Conservation (phyloP, 2,329 filamentous ascomycete genomes). For the Aspergillus felis region DNA sequence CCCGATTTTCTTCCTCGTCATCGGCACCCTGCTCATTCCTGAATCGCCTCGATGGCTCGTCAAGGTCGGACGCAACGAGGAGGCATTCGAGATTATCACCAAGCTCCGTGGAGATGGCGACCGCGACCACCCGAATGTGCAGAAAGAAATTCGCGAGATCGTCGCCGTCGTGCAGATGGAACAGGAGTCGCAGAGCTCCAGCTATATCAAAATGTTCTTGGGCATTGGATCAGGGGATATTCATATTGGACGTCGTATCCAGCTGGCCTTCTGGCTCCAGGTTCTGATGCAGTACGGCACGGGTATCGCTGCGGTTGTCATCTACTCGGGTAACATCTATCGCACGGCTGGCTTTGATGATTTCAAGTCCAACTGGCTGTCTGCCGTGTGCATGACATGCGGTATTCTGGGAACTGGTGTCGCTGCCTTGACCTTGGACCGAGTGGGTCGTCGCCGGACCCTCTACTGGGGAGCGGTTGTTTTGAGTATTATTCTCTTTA, state of each 20-base stretch:
- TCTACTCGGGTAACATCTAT: conserved; percentile 39
- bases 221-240: conserved; percentile 58
- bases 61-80: conserved; percentile 59
- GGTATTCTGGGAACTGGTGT: conserved; percentile 60
- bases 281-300: conserved; percentile 61
- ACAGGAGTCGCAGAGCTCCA: conserved; percentile 47
- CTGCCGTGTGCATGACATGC: conserved; percentile 50
- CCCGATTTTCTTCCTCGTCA: conserved; percentile 53
- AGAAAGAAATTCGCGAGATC: conserved; percentile 58
- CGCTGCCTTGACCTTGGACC: conserved; percentile 63
- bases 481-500: conserved; percentile 60
- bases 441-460: conserved; percentile 62
- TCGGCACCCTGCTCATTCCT: conserved; percentile 58
- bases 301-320: conserved; percentile 62
- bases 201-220: conserved; percentile 61
- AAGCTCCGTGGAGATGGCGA: conserved; percentile 56
- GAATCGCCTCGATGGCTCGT: conserved; percentile 56
- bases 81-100: conserved; percentile 59
- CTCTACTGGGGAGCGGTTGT: conserved; percentile 61
- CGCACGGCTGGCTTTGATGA: conserved; percentile 58
- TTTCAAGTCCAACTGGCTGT: conserved; percentile 56
- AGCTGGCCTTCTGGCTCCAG: conserved; percentile 65
- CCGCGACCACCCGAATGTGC: conserved; percentile 51
- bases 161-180: conserved; percentile 58
- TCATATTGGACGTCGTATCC: conserved; percentile 60